phyloP scores from a whole-genome alignment of 164 flowering plant species.

The Magnolia kwangsiensis region DNA sequence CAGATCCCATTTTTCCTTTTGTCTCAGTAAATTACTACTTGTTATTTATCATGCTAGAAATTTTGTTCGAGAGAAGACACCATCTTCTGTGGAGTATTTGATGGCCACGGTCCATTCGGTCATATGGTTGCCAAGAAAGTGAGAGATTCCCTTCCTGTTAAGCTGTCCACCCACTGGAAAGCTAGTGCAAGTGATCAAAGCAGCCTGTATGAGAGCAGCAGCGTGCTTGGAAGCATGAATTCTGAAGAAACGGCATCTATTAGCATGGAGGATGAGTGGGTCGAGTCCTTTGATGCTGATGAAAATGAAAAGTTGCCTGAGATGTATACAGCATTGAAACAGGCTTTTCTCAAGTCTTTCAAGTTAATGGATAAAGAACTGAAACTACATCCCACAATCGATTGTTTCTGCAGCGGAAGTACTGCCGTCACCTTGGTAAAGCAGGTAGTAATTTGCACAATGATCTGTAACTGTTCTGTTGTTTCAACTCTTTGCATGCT shows the following conservation, averaged over 20 bases:
- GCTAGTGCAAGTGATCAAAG: slow-evolving; percentile 17
- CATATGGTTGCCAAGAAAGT: slow-evolving; percentile 83
- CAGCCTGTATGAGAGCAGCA: slow-evolving; percentile 22
- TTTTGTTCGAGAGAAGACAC: slow-evolving; percentile 57
- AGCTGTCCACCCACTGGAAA: slow-evolving; percentile 55
- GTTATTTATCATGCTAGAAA: slow-evolving; percentile 38
- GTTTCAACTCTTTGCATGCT: neutral
- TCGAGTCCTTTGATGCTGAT: slow-evolving; percentile 39
- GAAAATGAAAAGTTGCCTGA: slow-evolving; percentile 50
- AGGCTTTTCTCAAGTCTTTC: slow-evolving; percentile 58
- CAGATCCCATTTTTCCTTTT: slow-evolving; percentile 2
- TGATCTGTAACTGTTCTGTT: neutral
- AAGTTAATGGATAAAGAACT: slow-evolving; percentile 77
- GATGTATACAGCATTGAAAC: slow-evolving; percentile 44
- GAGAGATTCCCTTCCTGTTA: slow-evolving; percentile 70
- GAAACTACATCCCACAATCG: slow-evolving; percentile 61
- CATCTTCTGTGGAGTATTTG: slow-evolving; percentile 79
- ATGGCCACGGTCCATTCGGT: slow-evolving; percentile 88
- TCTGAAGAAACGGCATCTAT: slow-evolving; percentile 45
- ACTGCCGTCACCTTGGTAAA: slow-evolving; percentile 70
- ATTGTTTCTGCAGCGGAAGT: slow-evolving; percentile 80
- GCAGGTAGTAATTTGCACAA: slow-evolving; percentile 38
- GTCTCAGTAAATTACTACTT: slow-evolving; percentile 18
- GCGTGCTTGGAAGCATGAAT: slow-evolving; percentile 31
- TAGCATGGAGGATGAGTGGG: slow-evolving; percentile 50